A percentile compares a stretch with the other conserved stretches of the same genome.
Conservation (phyloP, 805 yeast species). For the Metschnikowia sp. region DNA sequence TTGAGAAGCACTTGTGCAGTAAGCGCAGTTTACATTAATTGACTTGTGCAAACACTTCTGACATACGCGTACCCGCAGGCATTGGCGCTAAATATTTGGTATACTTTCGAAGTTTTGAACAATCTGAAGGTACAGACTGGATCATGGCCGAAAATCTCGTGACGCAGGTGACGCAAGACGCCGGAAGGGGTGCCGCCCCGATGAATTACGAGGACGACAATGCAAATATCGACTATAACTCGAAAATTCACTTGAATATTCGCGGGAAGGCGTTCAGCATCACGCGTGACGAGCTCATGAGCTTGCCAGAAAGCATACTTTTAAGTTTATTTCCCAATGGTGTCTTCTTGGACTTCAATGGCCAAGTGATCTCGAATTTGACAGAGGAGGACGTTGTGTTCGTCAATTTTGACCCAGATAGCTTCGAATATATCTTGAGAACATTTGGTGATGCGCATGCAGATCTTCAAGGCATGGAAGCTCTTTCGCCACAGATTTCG, state of each 20-base stretch:
- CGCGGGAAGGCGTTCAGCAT: slow-evolving; percentile 73
- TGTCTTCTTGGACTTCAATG: slow-evolving; percentile 72
- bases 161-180: slow-evolving; percentile 64
- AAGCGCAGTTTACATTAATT: neutral
- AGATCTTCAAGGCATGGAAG: slow-evolving; percentile 38
- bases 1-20: too few species aligned
- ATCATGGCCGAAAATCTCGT: slow-evolving; percentile 50
- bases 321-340: slow-evolving; percentile 89
- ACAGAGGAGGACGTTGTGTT: slow-evolving; percentile 77
- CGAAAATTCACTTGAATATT: slow-evolving; percentile 72
- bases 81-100: too few species aligned
- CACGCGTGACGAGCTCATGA: slow-evolving; percentile 84
- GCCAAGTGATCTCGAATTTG: slow-evolving; percentile 72
- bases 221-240: slow-evolving; percentile 50
- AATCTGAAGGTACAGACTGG: neutral
- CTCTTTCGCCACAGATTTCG: slow-evolving; percentile 33
- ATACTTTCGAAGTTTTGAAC: too few species aligned
- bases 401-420: slow-evolving; percentile 82
- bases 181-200: slow-evolving; percentile 20
- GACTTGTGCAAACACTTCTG: neutral
- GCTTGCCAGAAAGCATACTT: slow-evolving; percentile 84
- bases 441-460: slow-evolving; percentile 67
- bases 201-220: slow-evolving; percentile 21
- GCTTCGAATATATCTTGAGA: slow-evolving; percentile 79
- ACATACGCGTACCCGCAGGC: neutral